Evolutionary conservation across 148 eudicot genomes (phyloP), one percentile per base, ranked within the genome.

Genomic region (Amaranthus hypochondriacus): DNA sequence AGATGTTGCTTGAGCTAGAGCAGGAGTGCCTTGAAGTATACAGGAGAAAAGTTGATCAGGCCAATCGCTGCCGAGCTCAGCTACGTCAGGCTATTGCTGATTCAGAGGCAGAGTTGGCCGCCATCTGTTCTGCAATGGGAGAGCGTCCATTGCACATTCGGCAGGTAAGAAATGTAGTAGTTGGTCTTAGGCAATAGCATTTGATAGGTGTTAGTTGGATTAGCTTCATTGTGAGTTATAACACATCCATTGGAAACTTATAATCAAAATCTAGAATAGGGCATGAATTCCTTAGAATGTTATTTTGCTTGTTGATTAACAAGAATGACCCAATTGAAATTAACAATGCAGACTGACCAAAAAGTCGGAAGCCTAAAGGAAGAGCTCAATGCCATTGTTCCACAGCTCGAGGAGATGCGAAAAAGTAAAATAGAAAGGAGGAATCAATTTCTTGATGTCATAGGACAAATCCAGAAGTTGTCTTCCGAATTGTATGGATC

Each of bases 381-480:
- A 75, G 90, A 90, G 78, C 79, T 90, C 62, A 78, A 79, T 78
- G 80, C 77, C 68, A 79, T 92, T 47, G 72, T 71, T 56, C 86
- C 87, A 14, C 78, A 69, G 61, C 82, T 92, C 51, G 90, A 90
- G 61, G 89, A 87, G 67, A 88, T 86, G 91, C 83, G 80, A 85
- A 83, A 75, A 83, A 88, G 82, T 70, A 88, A 79, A 80, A 58
- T 7, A 68, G 93, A 87, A 73, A 90, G 97, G 79, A 83, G 68
- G 72, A 70, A 55, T 70, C 87, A 86, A 62, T 90, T 92, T 78
- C 66, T 77, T 10, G 91, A 88, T 69, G 88, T 92, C 79, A 28
- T 87, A 67, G 79, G 86, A 48, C 89, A 92, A 76, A 87, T 90
- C 43, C 68, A 74, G 67, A 74, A 73, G 62, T 86, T 89, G 53